phyloP scores from a whole-genome alignment of 2,329 filamentous ascomycete genomes.

The Talaromyces piceae region DNA sequence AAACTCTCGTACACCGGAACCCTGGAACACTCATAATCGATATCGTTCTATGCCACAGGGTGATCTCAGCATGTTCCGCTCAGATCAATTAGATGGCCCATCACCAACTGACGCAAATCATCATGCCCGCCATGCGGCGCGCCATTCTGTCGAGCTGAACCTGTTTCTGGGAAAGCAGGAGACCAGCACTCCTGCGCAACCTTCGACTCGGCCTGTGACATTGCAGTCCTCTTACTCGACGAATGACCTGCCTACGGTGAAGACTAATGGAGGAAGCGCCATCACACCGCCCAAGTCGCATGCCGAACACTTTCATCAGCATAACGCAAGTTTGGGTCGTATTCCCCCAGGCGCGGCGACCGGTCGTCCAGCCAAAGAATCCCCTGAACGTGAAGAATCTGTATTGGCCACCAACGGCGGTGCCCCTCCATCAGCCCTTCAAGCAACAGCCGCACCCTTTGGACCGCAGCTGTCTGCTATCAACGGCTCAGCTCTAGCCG shows the following conservation, averaged over 20 bases:
- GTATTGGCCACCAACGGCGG: constrained; percentile 42
- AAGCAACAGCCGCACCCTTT: constrained; percentile 73
- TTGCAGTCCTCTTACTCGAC: constrained; percentile 83
- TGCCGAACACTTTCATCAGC: constrained; percentile 57
- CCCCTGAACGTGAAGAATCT: constrained; percentile 40
- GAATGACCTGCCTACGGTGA: constrained; percentile 80
- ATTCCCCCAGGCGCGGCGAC: constrained; percentile 61
- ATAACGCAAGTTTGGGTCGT: constrained; percentile 74
- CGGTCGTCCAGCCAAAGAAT: constrained; percentile 50
- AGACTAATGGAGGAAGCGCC: constrained; percentile 51
- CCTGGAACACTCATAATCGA: constrained; percentile 59
- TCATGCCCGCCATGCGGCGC: constrained; percentile 32
- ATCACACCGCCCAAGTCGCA: constrained; percentile 50
- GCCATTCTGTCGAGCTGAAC: constrained; percentile 41
- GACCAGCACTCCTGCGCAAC: constrained; percentile 16
- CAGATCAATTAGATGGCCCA: constrained; percentile 26
- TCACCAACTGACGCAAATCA: constrained; percentile 20
- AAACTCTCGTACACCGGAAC: constrained; percentile 58
- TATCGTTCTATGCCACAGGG: constrained; percentile 60
- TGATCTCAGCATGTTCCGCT: constrained; percentile 36
- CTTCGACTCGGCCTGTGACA: constrained; percentile 33
- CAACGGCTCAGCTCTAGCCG: constrained; percentile 20
- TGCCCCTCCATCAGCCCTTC: constrained; percentile 63
- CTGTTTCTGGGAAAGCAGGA: constrained; percentile 25
- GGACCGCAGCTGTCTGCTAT: constrained; percentile 51